These are phyloP conservation scores for Zygosaccharomyces kombuchaensis DNA, from an alignment of 805 yeast genomes.

Conservation along the genomic window DNA sequence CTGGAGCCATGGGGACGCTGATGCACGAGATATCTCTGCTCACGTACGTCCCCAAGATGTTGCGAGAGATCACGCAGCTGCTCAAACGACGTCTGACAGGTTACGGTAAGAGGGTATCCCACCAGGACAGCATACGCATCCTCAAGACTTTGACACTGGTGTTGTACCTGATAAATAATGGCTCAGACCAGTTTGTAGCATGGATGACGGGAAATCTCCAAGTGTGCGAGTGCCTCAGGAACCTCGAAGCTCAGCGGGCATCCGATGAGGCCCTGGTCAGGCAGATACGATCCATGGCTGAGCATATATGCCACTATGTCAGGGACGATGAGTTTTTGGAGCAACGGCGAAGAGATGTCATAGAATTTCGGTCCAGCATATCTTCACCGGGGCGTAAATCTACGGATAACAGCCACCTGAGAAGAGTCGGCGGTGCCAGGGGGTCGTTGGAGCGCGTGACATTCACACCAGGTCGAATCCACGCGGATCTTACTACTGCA, in stretches of 20 bases:
- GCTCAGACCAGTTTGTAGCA: constrained; percentile 45
- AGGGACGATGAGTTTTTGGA: constrained; percentile 27
- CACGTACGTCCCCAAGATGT: constrained; percentile 39
- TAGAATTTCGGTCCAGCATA: constrained; percentile 33
- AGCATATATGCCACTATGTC: constrained; percentile 37
- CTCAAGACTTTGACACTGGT: constrained; percentile 51
- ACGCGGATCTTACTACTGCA: constrained; percentile 1
- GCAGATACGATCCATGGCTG: constrained; percentile 39
- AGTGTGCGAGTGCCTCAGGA: constrained; percentile 32
- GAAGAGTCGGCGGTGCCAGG: not conserved
- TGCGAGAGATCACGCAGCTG: constrained; percentile 39
- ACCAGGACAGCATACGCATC: constrained; percentile 38
- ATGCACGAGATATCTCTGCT: constrained; percentile 48
- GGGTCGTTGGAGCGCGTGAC: not conserved
- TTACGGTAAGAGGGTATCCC: constrained; percentile 21
- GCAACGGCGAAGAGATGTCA: constrained; percentile 25
- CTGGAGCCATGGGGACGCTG: constrained; percentile 55
- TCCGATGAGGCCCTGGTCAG: constrained; percentile 35
- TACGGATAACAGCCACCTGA: constrained; percentile 33
- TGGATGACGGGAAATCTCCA: constrained; percentile 41
- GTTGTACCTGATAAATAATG: constrained; percentile 48
- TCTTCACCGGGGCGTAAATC: constrained; percentile 35
- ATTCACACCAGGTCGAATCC: not conserved
- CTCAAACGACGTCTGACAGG: constrained; percentile 40
- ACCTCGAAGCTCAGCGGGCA: constrained; percentile 32